A percentile compares a stretch with the other conserved stretches of the same genome.
These are phyloP conservation scores for Diaporthe vaccinii DNA, from an alignment of 2,329 filamentous ascomycete species.

Conservation along the genomic window DNA sequence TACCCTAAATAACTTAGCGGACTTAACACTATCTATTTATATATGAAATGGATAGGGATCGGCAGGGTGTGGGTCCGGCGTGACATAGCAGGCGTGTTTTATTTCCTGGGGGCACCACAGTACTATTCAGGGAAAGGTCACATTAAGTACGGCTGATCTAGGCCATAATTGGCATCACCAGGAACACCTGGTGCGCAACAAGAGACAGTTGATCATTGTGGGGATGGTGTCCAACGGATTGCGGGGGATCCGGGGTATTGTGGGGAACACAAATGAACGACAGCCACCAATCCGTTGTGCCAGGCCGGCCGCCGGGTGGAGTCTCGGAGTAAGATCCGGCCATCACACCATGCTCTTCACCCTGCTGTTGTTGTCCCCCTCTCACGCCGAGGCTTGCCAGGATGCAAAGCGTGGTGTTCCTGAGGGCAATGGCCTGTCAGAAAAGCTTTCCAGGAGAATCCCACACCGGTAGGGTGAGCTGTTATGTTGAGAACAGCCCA, in stretches of 20 bases:
- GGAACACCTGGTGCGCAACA: not conserved
- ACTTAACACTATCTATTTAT: no score
- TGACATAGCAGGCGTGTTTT: no score
- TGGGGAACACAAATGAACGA: not conserved
- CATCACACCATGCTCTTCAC: not conserved
- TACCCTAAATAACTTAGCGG: no score
- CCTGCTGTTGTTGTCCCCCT: not conserved
- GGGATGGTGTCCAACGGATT: not conserved
- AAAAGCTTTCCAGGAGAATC: not conserved
- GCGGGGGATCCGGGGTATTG: constrained; percentile 21
- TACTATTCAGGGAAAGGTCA: not conserved
- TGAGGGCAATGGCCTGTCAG: not conserved
- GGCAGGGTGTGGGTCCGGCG: no score
- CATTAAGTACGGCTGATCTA: not conserved
- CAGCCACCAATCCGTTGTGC: not conserved
- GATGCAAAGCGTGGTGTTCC: not conserved
- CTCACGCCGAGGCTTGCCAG: not conserved
- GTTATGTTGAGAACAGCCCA: not conserved
- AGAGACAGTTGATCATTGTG: not conserved
- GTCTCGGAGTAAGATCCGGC: not conserved
- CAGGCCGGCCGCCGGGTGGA: not conserved
- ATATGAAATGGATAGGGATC: no score
- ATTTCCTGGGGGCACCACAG: no score
- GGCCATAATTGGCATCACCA: not conserved
- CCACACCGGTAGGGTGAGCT: not conserved